Evolutionary conservation across 129 eudicot species (phyloP), one percentile per base, ranked within the genome.

Genomic region (Artemisia argyi): DNA sequence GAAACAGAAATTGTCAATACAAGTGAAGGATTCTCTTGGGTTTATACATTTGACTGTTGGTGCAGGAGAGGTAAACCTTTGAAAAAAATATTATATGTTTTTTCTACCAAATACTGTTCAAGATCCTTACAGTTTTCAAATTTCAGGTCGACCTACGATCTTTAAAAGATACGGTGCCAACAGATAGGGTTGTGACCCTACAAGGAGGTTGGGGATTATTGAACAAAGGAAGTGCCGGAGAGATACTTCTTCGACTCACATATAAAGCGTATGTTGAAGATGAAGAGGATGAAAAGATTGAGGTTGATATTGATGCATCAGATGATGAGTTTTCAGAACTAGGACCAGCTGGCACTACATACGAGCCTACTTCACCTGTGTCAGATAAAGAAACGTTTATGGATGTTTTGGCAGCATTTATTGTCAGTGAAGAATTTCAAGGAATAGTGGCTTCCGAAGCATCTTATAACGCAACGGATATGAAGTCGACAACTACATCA

Each of bases 261-360:
- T 92, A 92, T 72, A 92, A 92, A 87, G 96, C 91, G 5, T 89
- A 89, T 52, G 96, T 92, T 42, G 98, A 89, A 79, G 98, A 91
- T 67, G 97, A 92, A 78, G 98, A 92, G 58, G 97, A 89, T 66
- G 98, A 92, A 64, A 79, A 16, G 46, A 59, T 73, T 6, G 69
- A 58, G 16, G 56, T 71, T 24, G 79, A 65, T 61, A 68, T 72
- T 3, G 81, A 81, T 51, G 79, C 70, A 59, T 83, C 88, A 28
- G 90, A 88, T 78, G 97, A 91, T 50, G 92, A 88, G 66, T 77
- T 79, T 63, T 82, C 68, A 16, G 96, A 88, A 35, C 75, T 80
- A 19, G 83, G 79, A 55, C 77, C 82, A 65, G 35, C 73, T 1
- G 68, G 76, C 75, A 73, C 77, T 30, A 17, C 76, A 48, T 75